Evolutionary conservation across 2,329 filamentous ascomycete genomes (phyloP).

Genomic region (Fusarium brevicatenulatum): DNA sequence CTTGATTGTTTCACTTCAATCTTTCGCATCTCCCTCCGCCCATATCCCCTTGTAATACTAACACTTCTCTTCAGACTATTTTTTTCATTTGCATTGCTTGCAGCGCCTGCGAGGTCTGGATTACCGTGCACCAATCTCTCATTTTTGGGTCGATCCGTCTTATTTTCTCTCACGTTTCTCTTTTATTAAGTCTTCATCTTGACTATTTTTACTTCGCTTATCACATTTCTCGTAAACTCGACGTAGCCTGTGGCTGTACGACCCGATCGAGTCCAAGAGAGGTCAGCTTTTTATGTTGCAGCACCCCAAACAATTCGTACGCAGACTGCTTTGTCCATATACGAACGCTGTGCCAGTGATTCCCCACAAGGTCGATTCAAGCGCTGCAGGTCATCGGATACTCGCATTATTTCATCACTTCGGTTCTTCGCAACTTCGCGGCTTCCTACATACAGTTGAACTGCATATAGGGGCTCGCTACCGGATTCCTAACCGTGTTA

Average conservation of each 20-base stretch:
- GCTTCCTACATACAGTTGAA: conserved; percentile 41
- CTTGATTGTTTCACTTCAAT: conserved; percentile 32
- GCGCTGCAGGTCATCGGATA: conserved; percentile 30
- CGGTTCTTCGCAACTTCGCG: conserved; percentile 22
- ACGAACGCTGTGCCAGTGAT: conserved; percentile 33
- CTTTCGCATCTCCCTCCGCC: conserved; percentile 7
- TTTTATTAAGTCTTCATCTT: conserved; percentile 25
- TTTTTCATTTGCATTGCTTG: conserved; percentile 34
- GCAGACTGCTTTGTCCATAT: conserved; percentile 37
- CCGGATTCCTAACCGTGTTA: conserved; percentile 17
- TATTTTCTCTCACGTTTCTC: conserved; percentile 33
- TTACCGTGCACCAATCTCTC: conserved; percentile 38
- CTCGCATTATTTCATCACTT: conserved; percentile 21
- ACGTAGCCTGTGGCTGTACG: conserved; percentile 34
- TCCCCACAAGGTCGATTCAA: conserved; percentile 17
- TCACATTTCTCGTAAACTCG: conserved; percentile 29
- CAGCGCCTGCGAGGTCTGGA: conserved; percentile 39
- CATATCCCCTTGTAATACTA: conserved; percentile 29
- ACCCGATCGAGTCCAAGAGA: conserved; percentile 32
- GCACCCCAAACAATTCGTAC: conserved; percentile 35
- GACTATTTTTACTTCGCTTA: conserved; percentile 6
- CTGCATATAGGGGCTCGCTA: conserved; percentile 31
- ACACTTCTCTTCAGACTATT: conserved; percentile 32
- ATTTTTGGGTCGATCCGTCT: conserved; percentile 32
- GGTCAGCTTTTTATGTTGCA: conserved; percentile 41